Percentiles rank a stretch among this genome's conserved stretches.
These are phyloP conservation scores for Fragilaria crotonensis DNA, from an alignment of 108 stramenopile species.

Conservation along the genomic window DNA sequence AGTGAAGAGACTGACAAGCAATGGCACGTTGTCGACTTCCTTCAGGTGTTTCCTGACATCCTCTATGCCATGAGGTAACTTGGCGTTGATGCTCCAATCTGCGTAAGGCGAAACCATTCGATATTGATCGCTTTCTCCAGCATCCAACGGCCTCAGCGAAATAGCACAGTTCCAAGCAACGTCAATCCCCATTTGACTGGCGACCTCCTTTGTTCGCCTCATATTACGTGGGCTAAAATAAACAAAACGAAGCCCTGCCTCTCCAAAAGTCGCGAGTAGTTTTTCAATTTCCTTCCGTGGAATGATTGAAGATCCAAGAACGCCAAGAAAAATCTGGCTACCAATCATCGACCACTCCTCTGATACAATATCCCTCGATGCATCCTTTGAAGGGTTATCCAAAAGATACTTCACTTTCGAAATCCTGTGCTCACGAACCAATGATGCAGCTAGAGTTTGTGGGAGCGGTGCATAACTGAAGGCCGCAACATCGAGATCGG, in stretches of 20 bases:
- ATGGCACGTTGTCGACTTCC: slow-evolving; percentile 95
- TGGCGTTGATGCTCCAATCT: slow-evolving; percentile 96
- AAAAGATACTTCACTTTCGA: slow-evolving; percentile 11
- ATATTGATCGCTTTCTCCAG: slow-evolving; percentile 74
- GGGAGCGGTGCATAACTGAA: slow-evolving; percentile 93
- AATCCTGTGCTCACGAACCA: slow-evolving; percentile 15
- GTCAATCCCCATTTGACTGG: slow-evolving; percentile 91
- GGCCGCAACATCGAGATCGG: slow-evolving; percentile 85
- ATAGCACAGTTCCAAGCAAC: slow-evolving; percentile 96
- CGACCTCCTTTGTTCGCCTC: slow-evolving; percentile 94
- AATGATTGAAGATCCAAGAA: slow-evolving; percentile 84
- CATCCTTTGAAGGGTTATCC: slow-evolving; percentile 17
- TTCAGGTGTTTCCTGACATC: slow-evolving; percentile 75
- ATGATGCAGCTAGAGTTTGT: slow-evolving; percentile 50
- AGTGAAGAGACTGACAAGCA: slow-evolving; percentile 92
- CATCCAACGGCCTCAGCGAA: slow-evolving; percentile 72
- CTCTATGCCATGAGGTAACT: slow-evolving; percentile 90
- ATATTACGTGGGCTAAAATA: slow-evolving; percentile 97
- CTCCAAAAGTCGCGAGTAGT: slow-evolving; percentile 66
- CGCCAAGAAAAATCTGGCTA: slow-evolving; percentile 92
- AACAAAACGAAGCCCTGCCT: slow-evolving; percentile 93
- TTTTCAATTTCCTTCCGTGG: slow-evolving; percentile 87
- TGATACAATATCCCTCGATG: slow-evolving; percentile 31
- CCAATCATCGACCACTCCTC: slow-evolving; percentile 60
- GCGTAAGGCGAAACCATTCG: slow-evolving; percentile 90